Evolutionary conservation across 768 basidiomycete species (phyloP).

Genomic region (Tephrocybe sp.): DNA sequence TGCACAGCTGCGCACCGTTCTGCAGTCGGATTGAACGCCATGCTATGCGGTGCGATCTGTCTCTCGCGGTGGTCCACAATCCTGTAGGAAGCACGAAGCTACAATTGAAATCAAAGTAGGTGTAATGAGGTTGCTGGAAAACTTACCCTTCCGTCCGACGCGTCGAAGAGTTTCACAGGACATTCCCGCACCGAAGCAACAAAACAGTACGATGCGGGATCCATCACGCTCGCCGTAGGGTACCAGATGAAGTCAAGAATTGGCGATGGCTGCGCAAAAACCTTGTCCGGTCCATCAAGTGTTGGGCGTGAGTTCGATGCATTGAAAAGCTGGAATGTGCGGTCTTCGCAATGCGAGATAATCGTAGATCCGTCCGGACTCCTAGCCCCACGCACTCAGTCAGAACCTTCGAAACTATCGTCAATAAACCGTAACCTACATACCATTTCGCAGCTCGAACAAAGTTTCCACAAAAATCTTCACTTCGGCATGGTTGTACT

Average conservation of each 20-base stretch:
- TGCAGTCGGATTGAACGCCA: constrained; percentile 73
- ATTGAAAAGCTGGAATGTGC: constrained; percentile 55
- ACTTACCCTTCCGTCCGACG: constrained; percentile 68
- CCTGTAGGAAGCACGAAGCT: constrained; percentile 90
- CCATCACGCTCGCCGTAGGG: constrained; percentile 61
- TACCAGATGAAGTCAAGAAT: constrained; percentile 86
- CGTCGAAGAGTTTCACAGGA: constrained; percentile 86
- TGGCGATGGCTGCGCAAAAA: constrained; percentile 59
- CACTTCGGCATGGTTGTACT: constrained; percentile 24
- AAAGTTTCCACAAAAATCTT: constrained; percentile 42
- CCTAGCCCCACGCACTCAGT: too few species aligned
- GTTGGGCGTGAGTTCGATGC: constrained; percentile 36
- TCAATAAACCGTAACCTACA: neutral
- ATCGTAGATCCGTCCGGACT: constrained; percentile 72
- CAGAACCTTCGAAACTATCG: neutral
- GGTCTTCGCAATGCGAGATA: constrained; percentile 71
- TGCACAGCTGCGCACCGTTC: constrained; percentile 46
- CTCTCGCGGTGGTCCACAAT: constrained; percentile 96
- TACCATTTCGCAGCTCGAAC: constrained; percentile 58
- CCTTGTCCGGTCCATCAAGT: constrained; percentile 14
- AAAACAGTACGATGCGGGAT: constrained; percentile 77
- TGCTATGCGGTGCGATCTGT: constrained; percentile 80
- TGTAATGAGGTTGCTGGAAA: neutral
- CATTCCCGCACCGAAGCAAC: constrained; percentile 80
- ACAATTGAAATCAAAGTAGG: constrained; percentile 2